Percentiles rank a stretch among this genome's conserved stretches.
Conservation (phyloP, 495 filamentous ascomycete species). For the Filosporella fistucella region DNA sequence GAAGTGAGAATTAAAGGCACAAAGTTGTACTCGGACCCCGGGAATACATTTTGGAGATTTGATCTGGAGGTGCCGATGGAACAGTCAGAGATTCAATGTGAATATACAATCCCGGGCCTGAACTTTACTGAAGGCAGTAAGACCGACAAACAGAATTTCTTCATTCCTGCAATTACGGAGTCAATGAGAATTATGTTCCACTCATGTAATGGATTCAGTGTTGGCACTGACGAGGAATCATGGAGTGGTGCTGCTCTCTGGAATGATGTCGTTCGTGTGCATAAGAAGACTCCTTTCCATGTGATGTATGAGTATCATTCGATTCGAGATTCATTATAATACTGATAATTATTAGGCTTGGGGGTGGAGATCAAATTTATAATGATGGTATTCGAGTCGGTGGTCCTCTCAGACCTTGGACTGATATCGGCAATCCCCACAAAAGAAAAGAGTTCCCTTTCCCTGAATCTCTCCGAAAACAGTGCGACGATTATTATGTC, state of each 20-base stretch:
- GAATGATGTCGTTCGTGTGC: constrained; percentile 80
- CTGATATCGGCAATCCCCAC: constrained; percentile 72
- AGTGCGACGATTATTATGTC: constrained; percentile 88
- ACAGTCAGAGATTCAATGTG: constrained; percentile 50
- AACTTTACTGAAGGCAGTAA: constrained; percentile 39
- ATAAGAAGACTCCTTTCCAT: constrained; percentile 72
- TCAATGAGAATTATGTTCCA: constrained; percentile 96
- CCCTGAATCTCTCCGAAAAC: constrained; percentile 61
- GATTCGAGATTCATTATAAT: neutral
- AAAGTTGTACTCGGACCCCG: constrained; percentile 71
- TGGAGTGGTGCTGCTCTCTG: constrained; percentile 81
- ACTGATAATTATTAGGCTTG: constrained; percentile 42
- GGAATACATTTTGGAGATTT: constrained; percentile 82
- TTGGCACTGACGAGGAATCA: constrained; percentile 81
- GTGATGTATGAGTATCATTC: constrained; percentile 55
- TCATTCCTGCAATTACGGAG: constrained; percentile 69
- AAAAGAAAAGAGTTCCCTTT: constrained; percentile 77
- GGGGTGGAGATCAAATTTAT: constrained; percentile 94
- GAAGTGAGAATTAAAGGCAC: constrained; percentile 11
- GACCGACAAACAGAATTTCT: constrained; percentile 54
- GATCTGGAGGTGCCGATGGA: constrained; percentile 55
- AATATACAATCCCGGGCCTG: constrained; percentile 50
- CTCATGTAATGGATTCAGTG: constrained; percentile 94
- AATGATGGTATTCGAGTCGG: constrained; percentile 83
- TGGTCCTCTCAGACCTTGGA: constrained; percentile 77